Percentiles rank a stretch among this genome's conserved stretches.
Conservation (phyloP, 169 alveolate species). For the Perkinsus olseni region DNA sequence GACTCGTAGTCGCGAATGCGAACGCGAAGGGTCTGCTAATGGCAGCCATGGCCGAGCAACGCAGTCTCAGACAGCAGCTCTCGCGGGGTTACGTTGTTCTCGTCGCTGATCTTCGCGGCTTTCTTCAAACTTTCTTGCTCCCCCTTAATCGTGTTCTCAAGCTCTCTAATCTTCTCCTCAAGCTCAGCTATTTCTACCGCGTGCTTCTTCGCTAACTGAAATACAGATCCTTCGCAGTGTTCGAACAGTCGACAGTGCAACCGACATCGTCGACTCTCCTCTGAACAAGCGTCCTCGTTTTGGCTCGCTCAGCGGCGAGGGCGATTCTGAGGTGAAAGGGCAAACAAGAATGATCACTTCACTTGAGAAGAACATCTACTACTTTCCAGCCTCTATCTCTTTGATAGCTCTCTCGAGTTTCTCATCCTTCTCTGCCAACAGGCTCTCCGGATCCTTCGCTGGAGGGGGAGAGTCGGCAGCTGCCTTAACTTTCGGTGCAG, state of each 20-base stretch:
- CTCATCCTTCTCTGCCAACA: not conserved
- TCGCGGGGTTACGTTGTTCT: not conserved
- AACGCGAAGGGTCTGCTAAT: not conserved
- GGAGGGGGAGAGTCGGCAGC: not conserved
- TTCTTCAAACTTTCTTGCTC: not conserved
- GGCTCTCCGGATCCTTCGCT: not conserved
- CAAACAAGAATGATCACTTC: not conserved
- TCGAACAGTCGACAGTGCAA: not conserved
- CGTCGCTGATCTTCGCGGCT: not conserved
- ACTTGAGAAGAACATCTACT: not conserved
- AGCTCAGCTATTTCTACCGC: not conserved
- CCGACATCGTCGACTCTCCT: not conserved
- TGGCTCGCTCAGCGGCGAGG: not conserved
- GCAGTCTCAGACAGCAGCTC: not conserved
- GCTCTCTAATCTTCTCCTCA: not conserved
- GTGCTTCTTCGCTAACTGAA: not conserved
- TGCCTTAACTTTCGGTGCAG: not conserved
- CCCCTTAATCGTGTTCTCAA: not conserved
- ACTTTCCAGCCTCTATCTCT: not conserved
- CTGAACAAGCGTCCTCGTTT: not conserved
- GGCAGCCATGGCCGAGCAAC: not conserved
- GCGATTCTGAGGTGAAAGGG: not conserved
- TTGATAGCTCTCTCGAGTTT: not conserved
- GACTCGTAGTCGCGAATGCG: not conserved
- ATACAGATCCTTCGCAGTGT: not conserved